Evolutionary conservation across 176 grass and related monocot genomes (phyloP), one percentile per base, ranked within the genome.

Genomic region (Tuctoria greenei): DNA sequence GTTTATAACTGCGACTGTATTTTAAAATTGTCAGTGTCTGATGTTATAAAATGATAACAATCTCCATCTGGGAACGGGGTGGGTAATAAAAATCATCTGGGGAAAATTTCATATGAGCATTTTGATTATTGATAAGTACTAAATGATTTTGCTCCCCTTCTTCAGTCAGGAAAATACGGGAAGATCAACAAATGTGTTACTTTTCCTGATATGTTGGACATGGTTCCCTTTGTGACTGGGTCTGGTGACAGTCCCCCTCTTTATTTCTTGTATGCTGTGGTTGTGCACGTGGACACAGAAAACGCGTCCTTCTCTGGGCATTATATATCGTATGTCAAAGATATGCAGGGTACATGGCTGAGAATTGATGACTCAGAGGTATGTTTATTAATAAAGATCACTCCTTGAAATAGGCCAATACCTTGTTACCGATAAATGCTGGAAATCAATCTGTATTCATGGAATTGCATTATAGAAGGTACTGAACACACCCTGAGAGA

Each of bases 181-280:
- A 99, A 99, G 88, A 95, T 99, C 79, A 99, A 99, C 76, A 99
- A 99, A 86, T 99, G 92, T 45, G 92, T 99, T 46, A 99, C 95
- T 52, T 99, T 99, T 79, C 92, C 91, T 45, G 95, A 99, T 50
- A 90, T 95, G 91, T 84, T 99, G 87, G 95, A 99, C 82, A 99
- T 99, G 95, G 87, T 99, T 78, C 95, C 95, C 72, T 99, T 92
- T 72, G 92, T 99, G 65, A 92, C 92, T 35, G 89, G 95, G 4
- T 76, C 91, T 61, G 91, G 84, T 62, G 95, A 99, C 64, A 94
- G 84, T 5, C 95, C 95, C 54, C 95, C 95, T 52, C 95, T 99
- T 58, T 99, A 99, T 68, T 72, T 99, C 72, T 71, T 99, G 82
- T 99, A 99, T 67, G 95, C 87, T 8, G 92, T 99, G 67, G 86